A percentile compares a stretch with the other conserved stretches of the same genome.
Conservation (phyloP, 192 early-diverging fungal species). For the Coemansia sp. region DNA sequence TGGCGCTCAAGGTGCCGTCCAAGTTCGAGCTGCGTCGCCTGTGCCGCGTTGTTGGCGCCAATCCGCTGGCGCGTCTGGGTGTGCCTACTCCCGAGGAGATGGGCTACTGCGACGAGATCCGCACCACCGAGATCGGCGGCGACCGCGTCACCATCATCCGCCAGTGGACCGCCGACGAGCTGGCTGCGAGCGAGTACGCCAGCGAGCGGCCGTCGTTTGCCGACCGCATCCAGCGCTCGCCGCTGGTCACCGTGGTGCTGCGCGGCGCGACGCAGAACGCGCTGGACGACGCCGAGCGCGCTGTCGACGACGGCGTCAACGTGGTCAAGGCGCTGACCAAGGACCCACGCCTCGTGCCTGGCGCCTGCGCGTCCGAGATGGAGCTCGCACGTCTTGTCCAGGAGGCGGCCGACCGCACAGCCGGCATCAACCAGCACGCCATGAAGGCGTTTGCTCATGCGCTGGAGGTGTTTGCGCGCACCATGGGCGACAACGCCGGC, state of each 20-base stretch:
- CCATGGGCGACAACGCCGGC: conserved; percentile 91
- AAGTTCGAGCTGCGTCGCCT: conserved; percentile 97
- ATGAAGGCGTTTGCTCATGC: conserved; percentile 95
- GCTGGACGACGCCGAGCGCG: conserved; percentile 96
- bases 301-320: conserved; percentile 97
- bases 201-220: conserved; percentile 63
- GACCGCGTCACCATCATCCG: conserved; percentile 98
- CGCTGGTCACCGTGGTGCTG: conserved; percentile 92
- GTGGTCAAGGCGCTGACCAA: conserved; percentile 88
- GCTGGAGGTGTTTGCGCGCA: conserved; percentile 91
- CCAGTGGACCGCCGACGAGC: conserved; percentile 57
- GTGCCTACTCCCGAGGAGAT: conserved; percentile 94
- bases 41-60: conserved; percentile 90
- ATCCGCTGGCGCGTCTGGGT: conserved; percentile 86
- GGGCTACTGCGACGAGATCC: conserved; percentile 96
- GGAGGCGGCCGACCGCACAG: conserved; percentile 79
- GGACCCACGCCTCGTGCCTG: conserved; percentile 80
- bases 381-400: conserved; percentile 80
- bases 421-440: conserved; percentile 93
- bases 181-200: conserved; percentile 3
- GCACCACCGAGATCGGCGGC: conserved; percentile 94
- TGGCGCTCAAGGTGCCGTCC: conserved; percentile 86
- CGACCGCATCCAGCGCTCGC: conserved; percentile 55
- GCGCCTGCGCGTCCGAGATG: conserved; percentile 94
- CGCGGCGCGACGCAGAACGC: conserved; percentile 94